Evolutionary conservation across 768 basidiomycete genomes (phyloP), one percentile per base, ranked within the genome.

Genomic region (Serendipita sp.): DNA sequence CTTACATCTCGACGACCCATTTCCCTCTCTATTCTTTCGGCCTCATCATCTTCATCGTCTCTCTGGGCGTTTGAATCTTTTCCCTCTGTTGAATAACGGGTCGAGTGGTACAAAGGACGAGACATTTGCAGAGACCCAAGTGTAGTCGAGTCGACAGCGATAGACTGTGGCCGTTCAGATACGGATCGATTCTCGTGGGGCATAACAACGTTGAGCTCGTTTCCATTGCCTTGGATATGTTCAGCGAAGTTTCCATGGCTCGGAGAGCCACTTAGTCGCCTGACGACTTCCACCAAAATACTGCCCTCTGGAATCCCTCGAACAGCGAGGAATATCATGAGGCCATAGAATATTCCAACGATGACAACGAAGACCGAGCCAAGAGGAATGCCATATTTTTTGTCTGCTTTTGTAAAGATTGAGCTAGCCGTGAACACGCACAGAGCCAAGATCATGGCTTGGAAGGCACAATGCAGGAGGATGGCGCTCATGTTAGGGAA

Each of bases 351-450:
- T 34, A 76, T 73, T 32, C 78, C 68, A 3, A 78, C 78, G 82
- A 85, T 88, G 7, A 78, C 74, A 35, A 89, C 75, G 72, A 89
- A 87, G 18, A 86, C 76, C 54, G 75, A 79, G 73, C 90, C 52
- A 16, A 54, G 52, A 11, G 52, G 52, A 16, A 30, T 2, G 16
- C 15, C 52, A 1, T 16, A 54, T 79, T 74, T 35, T 79, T 79
- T 63, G 71, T 74, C 1, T 81, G 78, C 28, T 83, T 83, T 64
- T 76, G 77, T 35, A 73, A 71, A 83, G 83, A 87, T 30, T 89
- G 74, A 34, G 80, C 79, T 71, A 63, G 89, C 76, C 11, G 80
- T 78, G 41, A 88, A 68, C 35, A 83, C 72, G 67, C 78, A 81
- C 44, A 88, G 74, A 11, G 79, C 85, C 44, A 88, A 73, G 51